A percentile compares a stretch with the other conserved stretches of the same genome.
Conservation (phyloP, 352 stramenopile species). For the Pythium periplocum region DNA sequence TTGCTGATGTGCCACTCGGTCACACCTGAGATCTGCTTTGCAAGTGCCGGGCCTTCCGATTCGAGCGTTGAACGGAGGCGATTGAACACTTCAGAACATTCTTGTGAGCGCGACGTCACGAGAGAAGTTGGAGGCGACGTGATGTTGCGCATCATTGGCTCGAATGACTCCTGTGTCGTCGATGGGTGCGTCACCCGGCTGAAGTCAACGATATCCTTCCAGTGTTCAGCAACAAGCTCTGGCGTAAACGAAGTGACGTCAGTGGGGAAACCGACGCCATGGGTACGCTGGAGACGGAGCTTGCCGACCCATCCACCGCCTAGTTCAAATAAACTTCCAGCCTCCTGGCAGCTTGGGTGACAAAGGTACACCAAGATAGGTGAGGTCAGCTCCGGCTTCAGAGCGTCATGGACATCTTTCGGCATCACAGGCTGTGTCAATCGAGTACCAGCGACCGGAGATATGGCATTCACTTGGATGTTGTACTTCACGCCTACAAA, state of each 20-base stretch:
- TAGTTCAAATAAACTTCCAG: slow-evolving; percentile 51
- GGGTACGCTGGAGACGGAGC: slow-evolving; percentile 57
- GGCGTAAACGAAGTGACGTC: slow-evolving; percentile 49
- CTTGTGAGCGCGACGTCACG: slow-evolving; percentile 42
- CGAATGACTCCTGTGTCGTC: slow-evolving; percentile 70
- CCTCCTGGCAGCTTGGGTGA: slow-evolving; percentile 46
- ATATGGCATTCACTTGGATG: slow-evolving; percentile 67
- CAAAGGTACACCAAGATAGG: slow-evolving; percentile 65
- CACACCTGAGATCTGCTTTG: slow-evolving; percentile 57
- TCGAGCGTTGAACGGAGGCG: slow-evolving; percentile 40
- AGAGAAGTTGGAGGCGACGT: slow-evolving; percentile 43
- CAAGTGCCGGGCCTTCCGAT: slow-evolving; percentile 30
- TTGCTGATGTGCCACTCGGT: slow-evolving; percentile 72
- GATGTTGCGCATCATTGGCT: slow-evolving; percentile 73
- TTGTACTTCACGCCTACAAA: slow-evolving; percentile 63
- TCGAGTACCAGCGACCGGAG: slow-evolving; percentile 54
- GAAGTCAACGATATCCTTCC: slow-evolving; percentile 58
- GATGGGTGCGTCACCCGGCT: slow-evolving; percentile 57
- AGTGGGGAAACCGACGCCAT: slow-evolving; percentile 63
- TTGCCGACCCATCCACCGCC: slow-evolving; percentile 65
- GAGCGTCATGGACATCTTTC: slow-evolving; percentile 42
- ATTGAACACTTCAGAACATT: slow-evolving; percentile 57
- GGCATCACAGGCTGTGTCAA: slow-evolving; percentile 66
- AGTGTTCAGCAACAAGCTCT: slow-evolving; percentile 64
- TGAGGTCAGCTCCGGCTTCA: slow-evolving; percentile 59